phyloP scores from a whole-genome alignment of 2,329 filamentous ascomycete genomes.

The Trichoderma cornu-damae region DNA sequence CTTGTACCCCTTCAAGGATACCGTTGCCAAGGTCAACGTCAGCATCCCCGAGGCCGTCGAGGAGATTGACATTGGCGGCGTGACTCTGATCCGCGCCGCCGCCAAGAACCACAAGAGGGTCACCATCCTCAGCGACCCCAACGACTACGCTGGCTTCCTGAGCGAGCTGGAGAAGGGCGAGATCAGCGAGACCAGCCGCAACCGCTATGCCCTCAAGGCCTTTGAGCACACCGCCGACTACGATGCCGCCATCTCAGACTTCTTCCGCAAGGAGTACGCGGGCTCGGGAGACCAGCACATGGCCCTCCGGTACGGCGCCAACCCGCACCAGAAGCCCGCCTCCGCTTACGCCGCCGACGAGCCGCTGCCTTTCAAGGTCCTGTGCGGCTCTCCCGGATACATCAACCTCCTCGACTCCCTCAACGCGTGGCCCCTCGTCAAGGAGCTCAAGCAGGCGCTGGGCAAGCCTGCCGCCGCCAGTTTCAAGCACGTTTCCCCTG shows the following conservation, averaged over 20 bases:
- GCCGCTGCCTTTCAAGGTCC: conserved; percentile 87
- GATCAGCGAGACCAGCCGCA: conserved; percentile 77
- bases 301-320: conserved; percentile 87
- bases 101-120: conserved; percentile 97
- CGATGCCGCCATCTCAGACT: conserved; percentile 87
- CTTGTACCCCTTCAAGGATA: conserved; percentile 98
- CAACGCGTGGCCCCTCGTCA: conserved; percentile 95
- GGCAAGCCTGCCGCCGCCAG: conserved; percentile 87
- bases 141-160: conserved; percentile 90
- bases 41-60: conserved; percentile 95
- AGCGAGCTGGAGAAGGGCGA: conserved; percentile 83
- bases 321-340: conserved; percentile 97
- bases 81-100: conserved; percentile 90
- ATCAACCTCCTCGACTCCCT: conserved; percentile 95
- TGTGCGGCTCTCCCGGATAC: conserved; percentile 85
- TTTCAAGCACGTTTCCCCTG: conserved; percentile 98
- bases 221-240: conserved; percentile 99
- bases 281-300: conserved; percentile 77
- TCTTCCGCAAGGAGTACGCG: conserved; percentile 97
- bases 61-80: conserved; percentile 97
- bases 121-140: conserved; percentile 90
- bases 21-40: conserved; percentile 92
- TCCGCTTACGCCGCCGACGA: conserved; percentile 71
- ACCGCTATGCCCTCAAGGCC: conserved; percentile 90
- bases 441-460: conserved; percentile 87